Conservation (phyloP, 2,329 filamentous ascomycete species). For the Fonsecaea monophora region DNA sequence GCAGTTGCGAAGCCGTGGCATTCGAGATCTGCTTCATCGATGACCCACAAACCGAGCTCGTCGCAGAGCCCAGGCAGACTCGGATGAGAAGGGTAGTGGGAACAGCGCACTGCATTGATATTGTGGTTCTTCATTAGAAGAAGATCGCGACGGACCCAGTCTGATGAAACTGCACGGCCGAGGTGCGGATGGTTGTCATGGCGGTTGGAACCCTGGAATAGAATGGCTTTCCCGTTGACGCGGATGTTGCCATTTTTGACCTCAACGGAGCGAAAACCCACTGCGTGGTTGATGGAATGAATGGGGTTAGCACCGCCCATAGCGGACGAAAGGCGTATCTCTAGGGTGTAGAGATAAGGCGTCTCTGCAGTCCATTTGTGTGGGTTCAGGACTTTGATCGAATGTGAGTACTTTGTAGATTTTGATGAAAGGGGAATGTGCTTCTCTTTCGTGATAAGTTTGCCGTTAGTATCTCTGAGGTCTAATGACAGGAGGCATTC, state of each 20-base stretch:
- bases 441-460: slow-evolving; percentile 5
- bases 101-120: slow-evolving; percentile 72
- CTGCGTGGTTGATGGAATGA: slow-evolving; percentile 54
- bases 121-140: slow-evolving; percentile 74
- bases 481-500: slow-evolving; percentile 9
- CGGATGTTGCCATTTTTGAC: slow-evolving; percentile 55
- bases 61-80: slow-evolving; percentile 44
- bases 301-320: slow-evolving; percentile 44
- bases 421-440: slow-evolving; percentile 8
- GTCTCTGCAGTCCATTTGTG: slow-evolving; percentile 73
- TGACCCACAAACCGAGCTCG: slow-evolving; percentile 48
- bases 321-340: slow-evolving; percentile 4
- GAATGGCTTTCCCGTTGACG: slow-evolving; percentile 68
- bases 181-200: slow-evolving; percentile 73
- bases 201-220: slow-evolving; percentile 70
- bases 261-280: slow-evolving; percentile 71
- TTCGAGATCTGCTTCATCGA: slow-evolving; percentile 49
- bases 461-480: slow-evolving; percentile 12
- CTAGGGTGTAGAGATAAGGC: slow-evolving; percentile 23
- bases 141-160: slow-evolving; percentile 68
- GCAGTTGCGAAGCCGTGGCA: slow-evolving; percentile 45
- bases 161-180: slow-evolving; percentile 68
- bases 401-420: slow-evolving; percentile 9
- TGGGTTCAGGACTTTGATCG: slow-evolving; percentile 56
- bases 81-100: slow-evolving; percentile 68